phyloP scores from a whole-genome alignment of 192 early-diverging fungal genomes.

The Linnemannia elongata region DNA sequence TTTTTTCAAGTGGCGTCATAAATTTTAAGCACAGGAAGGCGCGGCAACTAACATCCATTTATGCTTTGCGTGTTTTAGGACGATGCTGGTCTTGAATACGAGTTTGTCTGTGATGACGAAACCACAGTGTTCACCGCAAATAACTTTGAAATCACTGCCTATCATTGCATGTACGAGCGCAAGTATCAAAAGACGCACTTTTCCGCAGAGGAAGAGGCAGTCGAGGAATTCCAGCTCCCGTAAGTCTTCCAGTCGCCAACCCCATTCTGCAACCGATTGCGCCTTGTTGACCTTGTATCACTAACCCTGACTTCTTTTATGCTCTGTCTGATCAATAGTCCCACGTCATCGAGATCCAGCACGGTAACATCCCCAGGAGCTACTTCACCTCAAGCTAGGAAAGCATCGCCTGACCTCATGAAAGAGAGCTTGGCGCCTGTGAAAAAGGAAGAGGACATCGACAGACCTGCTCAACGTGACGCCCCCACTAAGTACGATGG shows the following conservation, averaged over 20 bases:
- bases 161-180: constrained; percentile 77
- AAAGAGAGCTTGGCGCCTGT: constrained; percentile 14
- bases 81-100: constrained; percentile 57
- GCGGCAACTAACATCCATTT: not conserved
- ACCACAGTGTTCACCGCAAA: constrained; percentile 51
- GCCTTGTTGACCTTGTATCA: not conserved
- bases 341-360: not conserved
- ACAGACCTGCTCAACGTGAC: constrained; percentile 31
- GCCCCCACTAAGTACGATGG: constrained; percentile 60
- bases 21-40: not conserved
- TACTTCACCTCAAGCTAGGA: constrained; percentile 19
- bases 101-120: constrained; percentile 63
- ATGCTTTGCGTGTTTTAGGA: constrained; percentile 26
- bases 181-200: constrained; percentile 59
- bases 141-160: constrained; percentile 71
- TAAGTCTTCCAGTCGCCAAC: constrained; percentile 14
- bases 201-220: constrained; percentile 65
- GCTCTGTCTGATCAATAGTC: not conserved
- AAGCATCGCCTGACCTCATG: constrained; percentile 6
- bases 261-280: not conserved
- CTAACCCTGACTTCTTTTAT: not conserved
- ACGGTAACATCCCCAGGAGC: constrained; percentile 12
- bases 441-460: constrained; percentile 34
- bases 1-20: not conserved
- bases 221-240: constrained; percentile 63